Conservation (phyloP, 495 filamentous ascomycete genomes). For the Astrothelium subdiscretum region DNA sequence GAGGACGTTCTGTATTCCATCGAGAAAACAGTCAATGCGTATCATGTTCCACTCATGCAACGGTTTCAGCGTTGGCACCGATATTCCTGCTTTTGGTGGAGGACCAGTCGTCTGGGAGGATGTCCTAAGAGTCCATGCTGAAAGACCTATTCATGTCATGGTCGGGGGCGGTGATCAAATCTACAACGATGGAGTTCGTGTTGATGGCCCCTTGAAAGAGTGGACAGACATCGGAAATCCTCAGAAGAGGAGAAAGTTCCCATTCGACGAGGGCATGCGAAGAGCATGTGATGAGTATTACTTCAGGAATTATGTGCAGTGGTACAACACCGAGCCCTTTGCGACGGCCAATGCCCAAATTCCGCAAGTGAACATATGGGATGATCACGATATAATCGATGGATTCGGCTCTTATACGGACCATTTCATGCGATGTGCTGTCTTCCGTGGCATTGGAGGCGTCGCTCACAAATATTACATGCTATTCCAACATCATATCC, state of each 20-base stretch:
- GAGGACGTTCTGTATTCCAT: constrained; percentile 59
- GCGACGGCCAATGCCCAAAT: constrained; percentile 75
- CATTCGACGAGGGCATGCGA: constrained; percentile 63
- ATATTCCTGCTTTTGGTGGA: constrained; percentile 63
- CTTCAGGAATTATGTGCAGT: constrained; percentile 74
- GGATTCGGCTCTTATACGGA: constrained; percentile 86
- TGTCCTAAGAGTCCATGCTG: constrained; percentile 55
- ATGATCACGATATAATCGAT: constrained; percentile 60
- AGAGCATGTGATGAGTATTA: constrained; percentile 80
- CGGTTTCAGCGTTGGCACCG: constrained; percentile 87
- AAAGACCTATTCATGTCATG: constrained; percentile 85
- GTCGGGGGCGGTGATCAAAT: constrained; percentile 93
- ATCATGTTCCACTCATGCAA: constrained; percentile 96
- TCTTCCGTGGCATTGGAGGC: constrained; percentile 85
- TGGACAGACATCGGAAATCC: constrained; percentile 82
- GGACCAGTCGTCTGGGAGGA: constrained; percentile 86
- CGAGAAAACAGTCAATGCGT: constrained; percentile 72
- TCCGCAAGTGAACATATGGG: constrained; percentile 89
- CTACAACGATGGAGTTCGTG: constrained; percentile 84
- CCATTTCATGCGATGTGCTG: constrained; percentile 82
- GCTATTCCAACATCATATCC: constrained; percentile 86
- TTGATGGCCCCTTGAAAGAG: constrained; percentile 59
- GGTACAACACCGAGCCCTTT: constrained; percentile 81
- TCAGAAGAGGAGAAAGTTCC: constrained; percentile 63
- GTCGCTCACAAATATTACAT: constrained; percentile 58